Conservation (phyloP, 2,329 filamentous ascomycete species). For the Thielaviopsis punctulata region DNA sequence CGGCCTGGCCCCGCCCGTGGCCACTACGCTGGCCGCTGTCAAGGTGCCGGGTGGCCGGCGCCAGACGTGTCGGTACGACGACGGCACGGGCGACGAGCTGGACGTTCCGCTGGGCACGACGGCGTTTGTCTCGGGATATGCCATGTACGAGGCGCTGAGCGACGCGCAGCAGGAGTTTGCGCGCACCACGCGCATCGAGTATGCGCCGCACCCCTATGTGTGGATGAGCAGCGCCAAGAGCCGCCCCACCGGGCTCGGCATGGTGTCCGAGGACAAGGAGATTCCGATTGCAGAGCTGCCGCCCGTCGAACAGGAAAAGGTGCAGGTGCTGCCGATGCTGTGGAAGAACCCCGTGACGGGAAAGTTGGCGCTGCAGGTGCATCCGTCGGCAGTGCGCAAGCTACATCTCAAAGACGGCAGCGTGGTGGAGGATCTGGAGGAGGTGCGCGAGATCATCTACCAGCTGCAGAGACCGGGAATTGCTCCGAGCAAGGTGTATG, state of each 20-base stretch:
- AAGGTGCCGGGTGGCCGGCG: constrained; percentile 47
- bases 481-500: constrained; percentile 48
- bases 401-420: constrained; percentile 50
- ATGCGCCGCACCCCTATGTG: constrained; percentile 64
- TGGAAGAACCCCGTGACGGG: constrained; percentile 63
- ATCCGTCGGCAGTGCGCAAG: constrained; percentile 53
- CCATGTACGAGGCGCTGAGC: constrained; percentile 51
- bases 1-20: constrained; percentile 54
- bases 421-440: constrained; percentile 48
- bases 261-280: constrained; percentile 49
- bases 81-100: constrained; percentile 48
- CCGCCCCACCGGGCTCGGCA: constrained; percentile 50
- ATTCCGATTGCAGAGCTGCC: constrained; percentile 43
- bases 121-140: constrained; percentile 54
- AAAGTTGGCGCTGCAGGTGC: constrained; percentile 52
- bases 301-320: constrained; percentile 44
- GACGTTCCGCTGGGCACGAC: constrained; percentile 58
- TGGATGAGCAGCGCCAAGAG: constrained; percentile 61
- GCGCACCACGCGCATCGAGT: constrained; percentile 50
- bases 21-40: constrained; percentile 59
- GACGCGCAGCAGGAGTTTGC: constrained; percentile 50
- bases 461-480: constrained; percentile 56
- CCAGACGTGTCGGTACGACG: constrained; percentile 57
- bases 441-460: constrained; percentile 52
- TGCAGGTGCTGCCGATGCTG: constrained; percentile 57